phyloP scores from a whole-genome alignment of 768 basidiomycete genomes.

The Flagelloscypha sp. region DNA sequence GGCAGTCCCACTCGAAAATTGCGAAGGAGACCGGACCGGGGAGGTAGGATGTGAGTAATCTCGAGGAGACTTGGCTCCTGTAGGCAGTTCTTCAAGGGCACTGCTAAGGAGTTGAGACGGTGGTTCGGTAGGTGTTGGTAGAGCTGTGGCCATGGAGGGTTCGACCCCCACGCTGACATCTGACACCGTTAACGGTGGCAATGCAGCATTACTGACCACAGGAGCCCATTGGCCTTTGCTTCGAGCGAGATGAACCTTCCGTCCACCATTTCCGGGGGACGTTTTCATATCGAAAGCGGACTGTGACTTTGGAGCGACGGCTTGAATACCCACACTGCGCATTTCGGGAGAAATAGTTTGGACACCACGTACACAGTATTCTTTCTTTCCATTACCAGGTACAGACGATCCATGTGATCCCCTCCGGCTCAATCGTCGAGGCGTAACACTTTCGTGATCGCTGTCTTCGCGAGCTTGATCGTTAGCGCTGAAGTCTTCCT shows the following conservation, averaged over 20 bases:
- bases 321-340: conserved; percentile 54
- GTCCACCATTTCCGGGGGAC: neutral
- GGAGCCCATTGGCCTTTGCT: conserved; percentile 23
- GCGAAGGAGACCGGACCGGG: neutral
- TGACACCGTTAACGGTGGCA: conserved; percentile 17
- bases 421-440: conserved; percentile 9
- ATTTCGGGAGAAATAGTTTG: conserved; percentile 57
- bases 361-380: conserved; percentile 59
- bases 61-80: neutral
- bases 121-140: conserved; percentile 14
- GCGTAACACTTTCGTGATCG: conserved; percentile 23
- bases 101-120: neutral
- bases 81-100: too few species aligned
- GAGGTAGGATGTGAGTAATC: neutral
- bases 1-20: conserved; percentile 13
- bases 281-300: conserved; percentile 9
- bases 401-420: conserved; percentile 26
- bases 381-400: conserved; percentile 34
- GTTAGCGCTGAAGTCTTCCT: conserved; percentile 48
- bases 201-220: conserved; percentile 14
- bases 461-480: conserved; percentile 26
- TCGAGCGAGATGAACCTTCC: too few species aligned
- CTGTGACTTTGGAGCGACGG: conserved; percentile 23
- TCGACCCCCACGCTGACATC: conserved; percentile 13
- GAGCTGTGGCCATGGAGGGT: conserved; percentile 14